Evolutionary conservation across 73 alveolate genomes (phyloP), one percentile per base, ranked within the genome.

Genomic region (Blepharisma stoltei): DNA sequence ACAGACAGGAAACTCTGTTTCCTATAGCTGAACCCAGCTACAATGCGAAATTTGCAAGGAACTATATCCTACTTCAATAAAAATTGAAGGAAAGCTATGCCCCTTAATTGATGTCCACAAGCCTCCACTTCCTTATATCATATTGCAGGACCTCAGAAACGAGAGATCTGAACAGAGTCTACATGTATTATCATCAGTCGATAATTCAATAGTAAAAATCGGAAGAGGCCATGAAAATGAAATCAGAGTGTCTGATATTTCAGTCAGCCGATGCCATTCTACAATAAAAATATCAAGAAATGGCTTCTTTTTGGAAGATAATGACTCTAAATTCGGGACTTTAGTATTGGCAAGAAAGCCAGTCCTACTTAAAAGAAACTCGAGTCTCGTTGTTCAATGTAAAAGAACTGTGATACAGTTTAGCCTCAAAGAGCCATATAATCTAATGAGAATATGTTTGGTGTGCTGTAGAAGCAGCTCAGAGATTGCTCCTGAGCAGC

Each of bases 141-240:
- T 54, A 7, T 77, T 80, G 80, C 71, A 81, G 49, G 83, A 55
- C 1, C 45, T 81, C n/a, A 50, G 70, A 3, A 86, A 38, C 6
- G 89, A 81, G 53, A 75, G 75, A 77, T 11, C 69, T 8, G 60
- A 81, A 44, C 80, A 81, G n/a, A 81, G 32, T 7, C 45, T 81
- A 0, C 66, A 81, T 37, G 86, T 81, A 0, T 27, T 81, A 49
- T 67, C 70, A 50, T 27, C 75, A 7, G 47, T 48, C 32, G 85
- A 81, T 44, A 77, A 55, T 49, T 27, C 54, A 43, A 81, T 54
- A 25, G 75, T 81, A n/a, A 77, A 77, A 32, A 77, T 81, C 11
- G 98, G 98, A 0, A 84, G 98, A 76, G 93, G 95, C 25, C 94
- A 86, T 54, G 98, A 93, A 45, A 70, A 92, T 47, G 95, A 93